These are phyloP conservation scores for Borovskyia barvae DNA, from an alignment of 208 protist genomes.

Conservation along the genomic window DNA sequence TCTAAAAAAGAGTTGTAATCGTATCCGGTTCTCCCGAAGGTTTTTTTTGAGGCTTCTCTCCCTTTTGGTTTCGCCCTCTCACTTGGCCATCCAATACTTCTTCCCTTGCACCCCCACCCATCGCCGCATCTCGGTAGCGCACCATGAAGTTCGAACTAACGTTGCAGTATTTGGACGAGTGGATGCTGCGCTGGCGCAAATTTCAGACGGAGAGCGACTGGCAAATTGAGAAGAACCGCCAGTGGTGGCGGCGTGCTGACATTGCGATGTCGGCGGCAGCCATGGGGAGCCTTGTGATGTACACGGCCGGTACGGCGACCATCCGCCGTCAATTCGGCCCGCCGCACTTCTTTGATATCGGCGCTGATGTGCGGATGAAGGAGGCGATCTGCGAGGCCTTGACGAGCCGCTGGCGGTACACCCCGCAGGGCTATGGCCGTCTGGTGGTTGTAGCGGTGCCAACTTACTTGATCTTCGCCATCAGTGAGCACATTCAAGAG, in stretches of 20 bases:
- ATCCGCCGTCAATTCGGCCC: slow-evolving; percentile 78
- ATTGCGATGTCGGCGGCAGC: slow-evolving; percentile 45
- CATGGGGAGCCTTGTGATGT: slow-evolving; percentile 48
- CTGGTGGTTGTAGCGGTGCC: slow-evolving; percentile 71
- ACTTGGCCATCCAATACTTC: slow-evolving; percentile 1
- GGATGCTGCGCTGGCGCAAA: slow-evolving; percentile 91
- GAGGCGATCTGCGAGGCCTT: slow-evolving; percentile 43
- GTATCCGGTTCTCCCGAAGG: too few species aligned
- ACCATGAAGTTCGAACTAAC: slow-evolving; percentile 83
- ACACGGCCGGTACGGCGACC: slow-evolving; percentile 72
- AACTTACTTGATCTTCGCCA: slow-evolving; percentile 68
- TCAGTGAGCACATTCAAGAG: slow-evolving; percentile 76
- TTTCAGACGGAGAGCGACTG: slow-evolving; percentile 91
- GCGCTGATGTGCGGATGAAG: slow-evolving; percentile 73
- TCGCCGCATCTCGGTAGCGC: too few species aligned
- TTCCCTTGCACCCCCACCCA: neutral
- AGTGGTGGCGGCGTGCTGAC: slow-evolving; percentile 81
- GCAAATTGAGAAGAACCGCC: slow-evolving; percentile 83
- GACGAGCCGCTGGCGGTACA: slow-evolving; percentile 80
- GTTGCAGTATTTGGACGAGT: slow-evolving; percentile 90
- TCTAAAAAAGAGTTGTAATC: too few species aligned
- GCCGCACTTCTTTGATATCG: slow-evolving; percentile 87
- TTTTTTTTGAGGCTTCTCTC: too few species aligned
- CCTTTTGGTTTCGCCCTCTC: slow-evolving; percentile 8
- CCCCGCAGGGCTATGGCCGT: slow-evolving; percentile 81